Percentiles rank a stretch among this genome's conserved stretches.
Evolutionary conservation across 1,284 basidiomycete species (phyloP).

Genomic region (Cryptococcus sp.): DNA sequence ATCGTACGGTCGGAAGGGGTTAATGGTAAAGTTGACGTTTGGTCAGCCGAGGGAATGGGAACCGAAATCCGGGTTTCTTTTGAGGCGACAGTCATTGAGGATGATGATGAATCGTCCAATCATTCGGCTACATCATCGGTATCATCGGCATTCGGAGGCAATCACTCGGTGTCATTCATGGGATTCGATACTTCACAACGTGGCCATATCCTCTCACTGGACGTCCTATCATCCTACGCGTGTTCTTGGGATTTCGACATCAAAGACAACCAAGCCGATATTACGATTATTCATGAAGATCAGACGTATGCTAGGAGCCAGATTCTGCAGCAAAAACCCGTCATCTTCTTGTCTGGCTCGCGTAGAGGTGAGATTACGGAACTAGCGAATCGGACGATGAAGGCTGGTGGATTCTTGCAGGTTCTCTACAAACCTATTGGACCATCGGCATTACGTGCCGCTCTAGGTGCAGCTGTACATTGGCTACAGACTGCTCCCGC

Average conservation of each 20-base stretch:
- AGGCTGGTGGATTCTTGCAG: slow-evolving; percentile 78
- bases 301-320: slow-evolving; percentile 58
- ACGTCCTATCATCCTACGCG: slow-evolving; percentile 65
- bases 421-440: slow-evolving; percentile 86
- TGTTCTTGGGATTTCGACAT: slow-evolving; percentile 74
- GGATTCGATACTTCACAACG: slow-evolving; percentile 66
- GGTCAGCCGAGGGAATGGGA: slow-evolving; percentile 70
- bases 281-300: slow-evolving; percentile 81
- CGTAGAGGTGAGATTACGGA: slow-evolving; percentile 58
- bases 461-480: slow-evolving; percentile 68
- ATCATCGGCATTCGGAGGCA: slow-evolving; percentile 46
- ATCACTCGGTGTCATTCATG: slow-evolving; percentile 63
- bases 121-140: slow-evolving; percentile 7
- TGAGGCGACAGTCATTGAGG: slow-evolving; percentile 60
- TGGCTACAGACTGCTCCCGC: slow-evolving; percentile 48
- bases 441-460: slow-evolving; percentile 65
- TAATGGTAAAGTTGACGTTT: slow-evolving; percentile 63
- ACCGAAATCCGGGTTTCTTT: slow-evolving; percentile 90
- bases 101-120: slow-evolving; percentile 27
- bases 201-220: slow-evolving; percentile 64
- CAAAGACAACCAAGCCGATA: slow-evolving; percentile 57
- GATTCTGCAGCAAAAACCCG: slow-evolving; percentile 8
- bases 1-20: slow-evolving; percentile 75
- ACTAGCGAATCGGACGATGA: slow-evolving; percentile 41
- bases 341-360: slow-evolving; percentile 59